Conservation (phyloP, 169 alveolate species). For the Pseudocohnilembus persalinus region DNA sequence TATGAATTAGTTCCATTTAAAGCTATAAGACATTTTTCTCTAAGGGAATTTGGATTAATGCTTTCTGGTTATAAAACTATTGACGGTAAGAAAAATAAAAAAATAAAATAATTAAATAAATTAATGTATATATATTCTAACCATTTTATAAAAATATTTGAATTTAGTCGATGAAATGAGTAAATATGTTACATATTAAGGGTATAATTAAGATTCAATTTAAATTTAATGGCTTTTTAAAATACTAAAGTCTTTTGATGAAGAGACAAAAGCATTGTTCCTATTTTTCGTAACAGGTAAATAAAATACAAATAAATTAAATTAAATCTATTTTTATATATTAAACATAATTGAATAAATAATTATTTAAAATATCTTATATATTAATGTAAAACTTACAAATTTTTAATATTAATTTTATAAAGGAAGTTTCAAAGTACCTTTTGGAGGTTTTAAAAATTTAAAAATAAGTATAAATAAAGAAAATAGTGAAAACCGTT, state of each 20-base stretch:
- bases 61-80: constrained; percentile 97
- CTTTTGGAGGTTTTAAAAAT: constrained; percentile 97
- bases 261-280: constrained; percentile 93
- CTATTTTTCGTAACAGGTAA: constrained; percentile 26
- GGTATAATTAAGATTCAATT: constrained; percentile 89
- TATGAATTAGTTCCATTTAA: constrained; percentile 95
- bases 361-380: no score
- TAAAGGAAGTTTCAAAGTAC: constrained; percentile 87
- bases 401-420: background rate
- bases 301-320: no score
- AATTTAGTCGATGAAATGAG: constrained; percentile 91
- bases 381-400: background rate
- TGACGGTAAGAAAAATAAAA: constrained; percentile 66
- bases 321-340: no score
- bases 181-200: constrained; percentile 92
- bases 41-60: constrained; percentile 92
- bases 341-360: no score
- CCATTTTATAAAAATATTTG: no score
- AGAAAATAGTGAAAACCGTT: constrained; percentile 28
- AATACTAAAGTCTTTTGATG: constrained; percentile 89
- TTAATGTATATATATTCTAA: background rate
- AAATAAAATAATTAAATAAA: background rate
- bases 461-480: constrained; percentile 91
- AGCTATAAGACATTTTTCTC: constrained; percentile 93
- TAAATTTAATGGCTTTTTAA: constrained; percentile 95